Conservation (phyloP, 768 basidiomycete species). For the Phallus indusiatus region DNA sequence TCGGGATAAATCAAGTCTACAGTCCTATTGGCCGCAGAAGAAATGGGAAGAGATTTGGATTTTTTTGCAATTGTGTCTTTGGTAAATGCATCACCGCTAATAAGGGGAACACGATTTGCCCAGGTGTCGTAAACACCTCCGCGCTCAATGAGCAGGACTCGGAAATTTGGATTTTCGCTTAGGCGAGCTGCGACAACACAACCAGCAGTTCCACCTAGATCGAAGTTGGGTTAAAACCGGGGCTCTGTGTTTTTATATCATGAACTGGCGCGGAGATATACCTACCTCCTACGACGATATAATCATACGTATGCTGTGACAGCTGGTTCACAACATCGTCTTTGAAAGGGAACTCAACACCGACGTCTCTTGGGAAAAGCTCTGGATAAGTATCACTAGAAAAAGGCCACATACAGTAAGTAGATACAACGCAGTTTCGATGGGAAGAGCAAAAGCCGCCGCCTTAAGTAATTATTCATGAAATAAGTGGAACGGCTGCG, state of each 20-base stretch:
- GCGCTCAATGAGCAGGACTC: constrained; percentile 33
- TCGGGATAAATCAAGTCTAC: constrained; percentile 1
- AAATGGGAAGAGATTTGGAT: not conserved
- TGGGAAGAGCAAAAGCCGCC: too few species aligned
- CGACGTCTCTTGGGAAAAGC: too few species aligned
- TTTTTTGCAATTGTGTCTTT: constrained; percentile 1
- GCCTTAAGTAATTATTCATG: too few species aligned
- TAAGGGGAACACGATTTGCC: not conserved
- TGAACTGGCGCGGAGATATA: not conserved
- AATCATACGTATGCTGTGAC: constrained; percentile 39
- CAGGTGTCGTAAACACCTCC: constrained; percentile 12
- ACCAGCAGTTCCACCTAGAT: constrained; percentile 30
- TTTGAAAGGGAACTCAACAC: too few species aligned
- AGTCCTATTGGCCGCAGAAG: not conserved
- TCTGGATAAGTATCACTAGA: too few species aligned
- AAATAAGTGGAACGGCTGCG: too few species aligned
- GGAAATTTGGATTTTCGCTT: constrained; percentile 25
- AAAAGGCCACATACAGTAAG: too few species aligned
- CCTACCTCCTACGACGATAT: constrained; percentile 43
- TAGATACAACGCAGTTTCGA: too few species aligned
- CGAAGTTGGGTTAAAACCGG: not conserved
- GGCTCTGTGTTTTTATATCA: not conserved
- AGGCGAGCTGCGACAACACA: constrained; percentile 36
- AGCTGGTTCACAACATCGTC: too few species aligned
- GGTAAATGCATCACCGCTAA: not conserved